These are phyloP conservation scores for Trichoderma guizhouense DNA, from an alignment of 2,329 filamentous ascomycete genomes.

Conservation along the genomic window DNA sequence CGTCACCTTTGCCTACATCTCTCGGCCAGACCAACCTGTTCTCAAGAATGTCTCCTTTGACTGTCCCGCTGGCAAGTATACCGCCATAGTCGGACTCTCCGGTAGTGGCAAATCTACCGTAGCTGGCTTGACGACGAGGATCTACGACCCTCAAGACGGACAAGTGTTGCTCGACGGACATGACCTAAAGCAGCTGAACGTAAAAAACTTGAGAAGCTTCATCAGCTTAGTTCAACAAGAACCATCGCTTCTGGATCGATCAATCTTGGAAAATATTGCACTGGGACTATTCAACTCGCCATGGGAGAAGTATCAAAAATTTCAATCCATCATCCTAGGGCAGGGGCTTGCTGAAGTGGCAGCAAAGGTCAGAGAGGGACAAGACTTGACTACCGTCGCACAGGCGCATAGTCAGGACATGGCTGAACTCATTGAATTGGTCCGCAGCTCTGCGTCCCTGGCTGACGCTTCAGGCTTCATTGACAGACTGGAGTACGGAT, in stretches of 20 bases:
- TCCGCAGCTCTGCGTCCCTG: slow-evolving; percentile 32
- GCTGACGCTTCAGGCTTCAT: slow-evolving; percentile 60
- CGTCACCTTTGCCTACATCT: slow-evolving; percentile 46
- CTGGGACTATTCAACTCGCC: slow-evolving; percentile 47
- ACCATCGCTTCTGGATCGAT: slow-evolving; percentile 43
- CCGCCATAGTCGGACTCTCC: slow-evolving; percentile 56
- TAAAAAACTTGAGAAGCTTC: slow-evolving; percentile 40
- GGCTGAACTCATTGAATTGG: slow-evolving; percentile 33
- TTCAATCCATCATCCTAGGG: slow-evolving; percentile 48
- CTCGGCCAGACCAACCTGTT: slow-evolving; percentile 40
- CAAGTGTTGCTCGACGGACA: slow-evolving; percentile 45
- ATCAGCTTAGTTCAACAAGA: slow-evolving; percentile 47
- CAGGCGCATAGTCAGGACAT: slow-evolving; percentile 42
- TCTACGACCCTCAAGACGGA: slow-evolving; percentile 55
- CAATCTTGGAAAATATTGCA: slow-evolving; percentile 50
- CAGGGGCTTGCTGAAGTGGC: slow-evolving; percentile 49
- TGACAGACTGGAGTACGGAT: slow-evolving; percentile 50
- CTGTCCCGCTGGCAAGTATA: slow-evolving; percentile 47
- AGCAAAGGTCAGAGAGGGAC: slow-evolving; percentile 48
- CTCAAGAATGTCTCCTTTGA: slow-evolving; percentile 45
- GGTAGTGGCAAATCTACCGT: slow-evolving; percentile 58
- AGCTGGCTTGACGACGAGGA: slow-evolving; percentile 51
- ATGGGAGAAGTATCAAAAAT: slow-evolving; percentile 35
- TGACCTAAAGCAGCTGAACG: slow-evolving; percentile 47
- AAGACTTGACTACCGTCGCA: slow-evolving; percentile 44